phyloP scores from a whole-genome alignment of 169 alveolate species.

The Cryptosporidium andersoni region DNA sequence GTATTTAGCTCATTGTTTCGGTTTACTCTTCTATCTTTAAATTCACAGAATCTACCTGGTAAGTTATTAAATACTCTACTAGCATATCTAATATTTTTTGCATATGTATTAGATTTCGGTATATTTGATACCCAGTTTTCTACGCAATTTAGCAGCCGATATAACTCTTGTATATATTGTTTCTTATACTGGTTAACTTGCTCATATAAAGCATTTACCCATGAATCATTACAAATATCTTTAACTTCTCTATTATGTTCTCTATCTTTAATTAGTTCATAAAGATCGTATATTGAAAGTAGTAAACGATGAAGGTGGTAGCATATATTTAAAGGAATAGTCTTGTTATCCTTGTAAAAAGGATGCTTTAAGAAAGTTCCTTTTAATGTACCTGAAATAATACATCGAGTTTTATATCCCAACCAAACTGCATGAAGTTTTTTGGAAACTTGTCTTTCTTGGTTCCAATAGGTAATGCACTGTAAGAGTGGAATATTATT shows the following conservation, averaged over 20 bases:
- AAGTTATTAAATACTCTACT: not conserved
- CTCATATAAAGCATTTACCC: conserved; percentile 60
- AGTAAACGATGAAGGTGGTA: conserved; percentile 34
- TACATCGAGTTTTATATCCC: conserved; percentile 62
- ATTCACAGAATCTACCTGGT: not conserved
- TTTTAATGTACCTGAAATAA: conserved; percentile 5
- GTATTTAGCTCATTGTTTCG: not conserved
- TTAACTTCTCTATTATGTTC: conserved; percentile 23
- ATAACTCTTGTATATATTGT: conserved; percentile 11
- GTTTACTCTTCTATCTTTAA: conserved; percentile 4
- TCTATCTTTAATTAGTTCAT: conserved; percentile 31
- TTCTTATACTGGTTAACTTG: conserved; percentile 28
- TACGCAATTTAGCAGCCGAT: not conserved
- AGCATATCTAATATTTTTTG: not conserved
- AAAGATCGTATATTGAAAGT: conserved; percentile 26
- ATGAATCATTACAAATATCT: conserved; percentile 1
- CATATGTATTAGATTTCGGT: not conserved
- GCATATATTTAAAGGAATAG: not conserved
- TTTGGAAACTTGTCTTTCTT: conserved; percentile 12
- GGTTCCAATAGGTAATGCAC: conserved; percentile 16
- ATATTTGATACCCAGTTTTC: conserved; percentile 30
- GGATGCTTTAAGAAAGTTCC: not conserved
- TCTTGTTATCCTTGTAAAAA: not conserved
- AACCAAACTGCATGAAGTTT: conserved; percentile 43
- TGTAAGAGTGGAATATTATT: conserved; percentile 34